Conservation (phyloP, 306 rosid species). For the Trifolium repens region DNA sequence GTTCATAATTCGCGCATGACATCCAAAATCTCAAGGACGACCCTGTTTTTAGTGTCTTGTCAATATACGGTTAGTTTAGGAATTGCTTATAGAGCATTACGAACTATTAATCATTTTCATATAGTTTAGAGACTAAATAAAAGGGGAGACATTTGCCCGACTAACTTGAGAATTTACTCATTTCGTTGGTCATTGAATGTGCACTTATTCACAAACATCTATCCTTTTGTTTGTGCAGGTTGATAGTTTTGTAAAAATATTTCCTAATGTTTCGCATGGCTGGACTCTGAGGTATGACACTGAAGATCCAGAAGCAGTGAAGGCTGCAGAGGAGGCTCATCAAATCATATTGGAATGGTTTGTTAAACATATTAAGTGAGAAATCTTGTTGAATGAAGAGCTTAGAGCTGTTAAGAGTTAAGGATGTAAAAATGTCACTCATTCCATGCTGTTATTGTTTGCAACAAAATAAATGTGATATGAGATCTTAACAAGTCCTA, state of each 20-base stretch:
- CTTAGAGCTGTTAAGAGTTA: neutral
- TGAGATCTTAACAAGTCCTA: too few species aligned
- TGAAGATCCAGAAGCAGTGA: constrained; percentile 52
- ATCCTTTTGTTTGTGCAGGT: constrained; percentile 35
- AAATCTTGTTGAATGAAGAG: neutral
- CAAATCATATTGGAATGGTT: constrained; percentile 57
- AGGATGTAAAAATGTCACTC: constrained; percentile 10
- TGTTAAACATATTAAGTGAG: constrained; percentile 48
- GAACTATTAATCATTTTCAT: too few species aligned
- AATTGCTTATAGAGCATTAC: too few species aligned
- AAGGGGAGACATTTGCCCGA: too few species aligned
- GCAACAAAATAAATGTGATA: neutral
- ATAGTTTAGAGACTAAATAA: too few species aligned
- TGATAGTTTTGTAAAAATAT: constrained; percentile 53
- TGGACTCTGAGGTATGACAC: constrained; percentile 56
- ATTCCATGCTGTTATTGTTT: neutral
- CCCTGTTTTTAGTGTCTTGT: too few species aligned
- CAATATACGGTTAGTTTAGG: too few species aligned
- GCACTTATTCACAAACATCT: neutral
- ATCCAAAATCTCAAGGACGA: too few species aligned
- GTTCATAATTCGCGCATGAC: neutral
- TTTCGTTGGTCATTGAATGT: neutral
- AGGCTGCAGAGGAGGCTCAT: constrained; percentile 65
- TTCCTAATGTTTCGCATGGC: constrained; percentile 61
- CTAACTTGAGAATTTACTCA: too few species aligned